phyloP scores from a whole-genome alignment of 2,329 filamentous ascomycete genomes.

The Monosporascus cannonballus region DNA sequence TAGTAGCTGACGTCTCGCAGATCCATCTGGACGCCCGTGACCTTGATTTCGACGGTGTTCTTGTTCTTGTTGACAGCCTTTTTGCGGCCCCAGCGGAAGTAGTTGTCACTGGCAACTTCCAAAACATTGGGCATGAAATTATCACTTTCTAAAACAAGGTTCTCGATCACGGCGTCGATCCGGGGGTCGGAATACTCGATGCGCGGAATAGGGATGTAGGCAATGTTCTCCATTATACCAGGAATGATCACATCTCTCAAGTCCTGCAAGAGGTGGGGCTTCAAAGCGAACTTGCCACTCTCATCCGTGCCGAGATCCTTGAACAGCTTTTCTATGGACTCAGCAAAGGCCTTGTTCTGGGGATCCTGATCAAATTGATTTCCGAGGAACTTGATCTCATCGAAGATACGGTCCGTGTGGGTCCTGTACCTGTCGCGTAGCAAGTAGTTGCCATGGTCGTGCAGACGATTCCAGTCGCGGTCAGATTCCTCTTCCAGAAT shows the following conservation, averaged over 20 bases:
- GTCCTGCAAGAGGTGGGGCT: constrained; percentile 88
- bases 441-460: constrained; percentile 79
- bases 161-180: constrained; percentile 87
- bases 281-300: constrained; percentile 80
- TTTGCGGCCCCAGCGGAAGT: constrained; percentile 92
- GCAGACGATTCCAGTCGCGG: constrained; percentile 75
- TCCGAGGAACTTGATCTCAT: constrained; percentile 85
- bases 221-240: constrained; percentile 71
- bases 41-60: constrained; percentile 75
- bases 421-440: constrained; percentile 81
- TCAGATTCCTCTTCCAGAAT: constrained; percentile 77
- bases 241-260: constrained; percentile 82
- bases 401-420: constrained; percentile 79
- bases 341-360: constrained; percentile 75
- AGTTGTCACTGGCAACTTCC: constrained; percentile 87
- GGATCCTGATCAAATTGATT: constrained; percentile 86
- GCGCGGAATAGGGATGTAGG: constrained; percentile 87
- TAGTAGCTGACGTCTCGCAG: constrained; percentile 88
- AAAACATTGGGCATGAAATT: constrained; percentile 92
- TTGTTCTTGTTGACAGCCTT: constrained; percentile 72
- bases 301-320: constrained; percentile 79
- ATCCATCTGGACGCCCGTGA: constrained; percentile 89
- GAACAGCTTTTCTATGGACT: constrained; percentile 78
- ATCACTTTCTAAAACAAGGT: constrained; percentile 90
- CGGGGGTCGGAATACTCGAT: constrained; percentile 85